Conservation (phyloP, 2,329 filamentous ascomycete species). For the Xylaria sp. region DNA sequence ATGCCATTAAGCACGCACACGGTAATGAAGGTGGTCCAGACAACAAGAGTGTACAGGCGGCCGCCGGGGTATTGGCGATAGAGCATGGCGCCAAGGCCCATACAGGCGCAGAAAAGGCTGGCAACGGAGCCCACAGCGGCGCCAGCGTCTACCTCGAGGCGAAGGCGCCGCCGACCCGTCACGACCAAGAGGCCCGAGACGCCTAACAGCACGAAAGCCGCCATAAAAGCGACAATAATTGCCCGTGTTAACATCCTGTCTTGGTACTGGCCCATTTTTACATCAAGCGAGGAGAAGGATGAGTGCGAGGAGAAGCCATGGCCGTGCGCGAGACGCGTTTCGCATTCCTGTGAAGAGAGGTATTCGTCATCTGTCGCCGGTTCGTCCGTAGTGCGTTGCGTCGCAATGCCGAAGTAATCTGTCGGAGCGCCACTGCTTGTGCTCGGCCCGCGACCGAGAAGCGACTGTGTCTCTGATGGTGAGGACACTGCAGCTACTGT, state of each 20-base stretch:
- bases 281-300: constrained; percentile 61
- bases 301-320: constrained; percentile 14
- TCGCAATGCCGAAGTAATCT: constrained; percentile 48
- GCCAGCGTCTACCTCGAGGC: constrained; percentile 78
- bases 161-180: constrained; percentile 74
- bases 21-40: constrained; percentile 57
- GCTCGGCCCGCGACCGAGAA: constrained; percentile 38
- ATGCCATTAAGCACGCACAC: constrained; percentile 63
- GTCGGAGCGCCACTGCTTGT: constrained; percentile 18
- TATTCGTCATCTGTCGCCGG: constrained; percentile 55
- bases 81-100: constrained; percentile 69
- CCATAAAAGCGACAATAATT: constrained; percentile 65
- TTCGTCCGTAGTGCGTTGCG: constrained; percentile 39
- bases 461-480: constrained; percentile 45
- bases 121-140: constrained; percentile 76
- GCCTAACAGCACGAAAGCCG: constrained; percentile 71
- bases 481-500: constrained; percentile 9
- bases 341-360: constrained; percentile 31
- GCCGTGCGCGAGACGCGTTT: not conserved
- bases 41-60: constrained; percentile 57
- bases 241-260: constrained; percentile 67
- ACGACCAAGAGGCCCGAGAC: constrained; percentile 73
- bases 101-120: constrained; percentile 72
- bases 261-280: constrained; percentile 61
- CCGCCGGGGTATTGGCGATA: constrained; percentile 59